Conservation (phyloP, 1,284 basidiomycete species). For the Polyporus tsugae region DNA sequence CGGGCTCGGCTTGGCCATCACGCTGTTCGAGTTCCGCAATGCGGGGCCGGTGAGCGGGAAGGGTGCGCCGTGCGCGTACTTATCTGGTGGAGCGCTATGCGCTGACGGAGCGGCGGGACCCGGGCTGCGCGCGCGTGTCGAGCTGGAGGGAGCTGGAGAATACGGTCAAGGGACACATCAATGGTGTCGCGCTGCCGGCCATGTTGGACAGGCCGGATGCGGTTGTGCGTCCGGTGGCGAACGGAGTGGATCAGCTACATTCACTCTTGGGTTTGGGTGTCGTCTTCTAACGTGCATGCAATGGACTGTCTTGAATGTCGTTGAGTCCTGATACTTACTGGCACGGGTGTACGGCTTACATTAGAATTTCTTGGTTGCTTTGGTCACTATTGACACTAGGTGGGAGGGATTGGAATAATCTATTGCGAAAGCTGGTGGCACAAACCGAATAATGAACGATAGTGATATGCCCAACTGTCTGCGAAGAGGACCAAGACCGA, state of each 20-base stretch:
- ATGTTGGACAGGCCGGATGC: background rate
- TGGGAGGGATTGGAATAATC: background rate
- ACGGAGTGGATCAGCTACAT: background rate
- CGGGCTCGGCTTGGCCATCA: background rate
- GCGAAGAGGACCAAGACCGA: too few relatives aligned
- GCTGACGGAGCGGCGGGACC: background rate
- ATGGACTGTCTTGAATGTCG: background rate
- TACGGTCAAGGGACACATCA: background rate
- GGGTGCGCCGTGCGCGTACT: background rate
- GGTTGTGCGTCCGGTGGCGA: background rate
- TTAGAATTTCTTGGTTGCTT: background rate
- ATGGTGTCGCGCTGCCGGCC: background rate
- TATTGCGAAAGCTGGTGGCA: too few relatives aligned
- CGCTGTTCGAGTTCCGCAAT: background rate
- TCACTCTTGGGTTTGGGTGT: background rate
- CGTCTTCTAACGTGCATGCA: background rate
- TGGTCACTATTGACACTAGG: background rate
- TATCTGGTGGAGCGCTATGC: background rate
- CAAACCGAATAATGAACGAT: too few relatives aligned
- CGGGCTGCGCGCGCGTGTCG: background rate
- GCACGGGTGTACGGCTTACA: background rate
- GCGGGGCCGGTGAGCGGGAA: background rate
- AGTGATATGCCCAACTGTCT: too few relatives aligned
- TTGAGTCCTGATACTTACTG: background rate
- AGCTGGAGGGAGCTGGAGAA: background rate